Base-by-base conservation (phyloP, 257 asterid species). In the Solanum appendiculatum region DNA sequence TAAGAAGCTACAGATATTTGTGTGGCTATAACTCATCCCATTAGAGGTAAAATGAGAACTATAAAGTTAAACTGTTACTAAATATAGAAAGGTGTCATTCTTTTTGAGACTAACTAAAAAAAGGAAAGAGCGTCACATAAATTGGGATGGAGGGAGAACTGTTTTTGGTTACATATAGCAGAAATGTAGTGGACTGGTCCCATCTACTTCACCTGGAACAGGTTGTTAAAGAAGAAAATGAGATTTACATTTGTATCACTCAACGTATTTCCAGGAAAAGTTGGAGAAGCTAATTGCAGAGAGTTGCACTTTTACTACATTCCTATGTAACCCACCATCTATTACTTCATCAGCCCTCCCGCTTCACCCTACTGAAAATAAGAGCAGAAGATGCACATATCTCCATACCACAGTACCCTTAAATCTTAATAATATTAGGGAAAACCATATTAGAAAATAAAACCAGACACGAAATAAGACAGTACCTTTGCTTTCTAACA, bases 401-500 rank as follows among this genome's bases (percentile, higher is more conserved):
- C 66, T 80, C 42, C 85, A 46, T 27, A 18, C 34, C 85, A 58
- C 72, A 84, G 85, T 60, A 82, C 39, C 82, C 33, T 23, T 75
- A 77, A 60, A 33, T 13, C 83, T 75, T 9, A 88, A 69, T 77
- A 60, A 88, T 75, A 82, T 9, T 7, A 82, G 23, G 51, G 77
- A 56, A 40, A 68, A 21, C 25, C 84, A n/a, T 6, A 56, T 46
- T 82, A 78, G 60, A 23, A 54, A 73, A 78, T 82, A 25, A 34
- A 27, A 88, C 74, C 73, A 48, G 16, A 87, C 64, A 69, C 58
- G 40, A 74, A 6, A 21, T 23, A 82, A 75, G 74, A 88, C 69
- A 88, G 87, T 34, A 96, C 99, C 99, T 93, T 90, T 97, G 99
- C 93, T 95, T 96, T 87, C 99, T 92, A 68, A 96, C 97, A 85